Percentiles rank a stretch among this genome's conserved stretches.
phyloP scores from a whole-genome alignment of 176 grass and related monocot genomes.

The Carex scoparia region DNA sequence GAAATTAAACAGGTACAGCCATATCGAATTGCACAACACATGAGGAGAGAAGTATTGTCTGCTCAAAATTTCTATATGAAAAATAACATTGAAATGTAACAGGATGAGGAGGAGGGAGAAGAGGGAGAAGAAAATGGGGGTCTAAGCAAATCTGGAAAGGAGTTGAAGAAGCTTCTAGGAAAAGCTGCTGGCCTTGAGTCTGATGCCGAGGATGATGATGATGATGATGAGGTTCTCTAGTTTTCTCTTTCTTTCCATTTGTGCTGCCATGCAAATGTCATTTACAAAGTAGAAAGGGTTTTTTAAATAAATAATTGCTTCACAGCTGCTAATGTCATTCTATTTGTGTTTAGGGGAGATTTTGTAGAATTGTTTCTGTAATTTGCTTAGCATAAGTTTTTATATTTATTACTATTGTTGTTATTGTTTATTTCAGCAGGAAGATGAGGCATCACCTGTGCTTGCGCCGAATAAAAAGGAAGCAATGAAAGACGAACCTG shows the following conservation, averaged over 20 bases:
- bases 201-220: conserved; percentile 81
- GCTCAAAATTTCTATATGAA: neutral
- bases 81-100: conserved; percentile 7
- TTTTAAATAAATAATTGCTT: neutral
- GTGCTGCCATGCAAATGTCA: neutral
- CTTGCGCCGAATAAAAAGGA: conserved; percentile 83
- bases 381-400: neutral
- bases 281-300: neutral
- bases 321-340: neutral
- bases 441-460: conserved; percentile 79
- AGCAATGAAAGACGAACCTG: conserved; percentile 69
- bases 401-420: conserved; percentile 1
- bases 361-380: neutral
- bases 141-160: conserved; percentile 95
- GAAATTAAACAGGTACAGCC: conserved; percentile 76
- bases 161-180: conserved; percentile 91
- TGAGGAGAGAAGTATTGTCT: neutral
- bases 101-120: conserved; percentile 85
- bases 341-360: neutral
- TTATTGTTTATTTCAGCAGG: conserved; percentile 38
- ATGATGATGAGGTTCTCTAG: conserved; percentile 63
- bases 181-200: conserved; percentile 79
- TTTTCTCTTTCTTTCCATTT: conserved; percentile 5
- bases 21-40: conserved; percentile 7
- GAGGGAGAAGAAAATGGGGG: conserved; percentile 97